Percentiles rank a stretch among this genome's conserved stretches.
Evolutionary conservation across 2,329 filamentous ascomycete species (phyloP).

Genomic region (Leptographium radiaticola): DNA sequence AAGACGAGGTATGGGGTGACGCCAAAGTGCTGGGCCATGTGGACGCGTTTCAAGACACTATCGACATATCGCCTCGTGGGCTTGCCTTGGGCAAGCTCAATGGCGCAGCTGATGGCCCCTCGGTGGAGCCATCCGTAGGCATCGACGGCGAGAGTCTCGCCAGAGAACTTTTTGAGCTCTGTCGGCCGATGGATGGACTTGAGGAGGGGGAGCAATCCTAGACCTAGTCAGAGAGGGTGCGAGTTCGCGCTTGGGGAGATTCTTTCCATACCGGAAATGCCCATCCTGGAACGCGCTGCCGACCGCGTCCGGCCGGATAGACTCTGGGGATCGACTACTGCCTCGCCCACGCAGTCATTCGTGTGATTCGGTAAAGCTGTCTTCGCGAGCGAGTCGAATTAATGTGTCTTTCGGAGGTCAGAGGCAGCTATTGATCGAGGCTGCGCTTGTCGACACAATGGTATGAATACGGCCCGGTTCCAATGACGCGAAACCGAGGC

Average conservation of each 20-base stretch:
- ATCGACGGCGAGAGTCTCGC: constrained; percentile 86
- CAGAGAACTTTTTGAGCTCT: constrained; percentile 73
- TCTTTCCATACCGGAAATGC: constrained; percentile 10
- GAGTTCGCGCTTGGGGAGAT: neutral
- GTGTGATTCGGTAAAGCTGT: neutral
- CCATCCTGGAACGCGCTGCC: constrained; percentile 8
- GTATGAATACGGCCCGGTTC: no score
- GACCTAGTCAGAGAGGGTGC: neutral
- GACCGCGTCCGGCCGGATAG: neutral
- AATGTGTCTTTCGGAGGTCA: neutral
- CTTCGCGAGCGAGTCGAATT: neutral
- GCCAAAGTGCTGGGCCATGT: constrained; percentile 88
- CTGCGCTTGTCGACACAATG: no score
- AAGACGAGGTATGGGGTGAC: constrained; percentile 93
- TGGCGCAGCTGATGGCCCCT: constrained; percentile 77
- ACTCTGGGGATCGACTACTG: neutral
- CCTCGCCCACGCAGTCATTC: neutral
- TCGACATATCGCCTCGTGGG: constrained; percentile 84
- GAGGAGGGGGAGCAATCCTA: constrained; percentile 77
- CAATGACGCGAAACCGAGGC: no score
- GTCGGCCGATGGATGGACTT: constrained; percentile 92
- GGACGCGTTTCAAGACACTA: constrained; percentile 78
- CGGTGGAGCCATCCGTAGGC: constrained; percentile 98
- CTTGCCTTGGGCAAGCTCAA: constrained; percentile 79
- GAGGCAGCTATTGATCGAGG: no score